Evolutionary conservation across 352 stramenopile genomes (phyloP).

Genomic region (Globisporangium cederbergense): DNA sequence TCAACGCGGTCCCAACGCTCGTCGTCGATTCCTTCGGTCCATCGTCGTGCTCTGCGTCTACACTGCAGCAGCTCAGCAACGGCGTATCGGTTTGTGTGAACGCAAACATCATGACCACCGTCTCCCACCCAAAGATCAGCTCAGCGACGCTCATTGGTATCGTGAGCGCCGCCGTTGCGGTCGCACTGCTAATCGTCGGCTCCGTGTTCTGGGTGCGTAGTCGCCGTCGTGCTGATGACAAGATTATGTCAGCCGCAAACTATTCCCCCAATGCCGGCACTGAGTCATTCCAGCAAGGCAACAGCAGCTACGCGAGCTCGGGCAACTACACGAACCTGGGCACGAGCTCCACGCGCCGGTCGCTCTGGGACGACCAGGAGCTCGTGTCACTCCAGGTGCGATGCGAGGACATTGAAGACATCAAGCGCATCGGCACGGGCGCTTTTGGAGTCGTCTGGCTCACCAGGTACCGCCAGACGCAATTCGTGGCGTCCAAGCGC

Average conservation of each 20-base stretch:
- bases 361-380: constrained; percentile 53
- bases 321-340: constrained; percentile 13
- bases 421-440: constrained; percentile 42
- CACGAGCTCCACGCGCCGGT: constrained; percentile 15
- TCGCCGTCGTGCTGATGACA: constrained; percentile 3
- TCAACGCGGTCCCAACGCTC: constrained; percentile 10
- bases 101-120: not conserved
- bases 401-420: constrained; percentile 46
- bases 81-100: constrained; percentile 6
- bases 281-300: not conserved
- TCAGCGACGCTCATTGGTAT: constrained; percentile 2
- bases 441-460: constrained; percentile 49
- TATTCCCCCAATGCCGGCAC: constrained; percentile 1
- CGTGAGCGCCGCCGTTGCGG: constrained; percentile 3
- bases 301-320: not conserved
- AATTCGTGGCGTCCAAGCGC: constrained; percentile 47
- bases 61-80: constrained; percentile 2
- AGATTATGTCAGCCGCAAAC: not conserved
- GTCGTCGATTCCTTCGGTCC: constrained; percentile 12
- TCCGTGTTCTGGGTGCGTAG: constrained; percentile 10
- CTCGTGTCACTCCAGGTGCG: constrained; percentile 46
- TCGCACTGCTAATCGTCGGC: not conserved
- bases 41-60: not conserved
- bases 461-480: constrained; percentile 34
- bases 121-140: not conserved